Conservation (phyloP, 2,329 filamentous ascomycete species). For the Aspergillus sp. region DNA sequence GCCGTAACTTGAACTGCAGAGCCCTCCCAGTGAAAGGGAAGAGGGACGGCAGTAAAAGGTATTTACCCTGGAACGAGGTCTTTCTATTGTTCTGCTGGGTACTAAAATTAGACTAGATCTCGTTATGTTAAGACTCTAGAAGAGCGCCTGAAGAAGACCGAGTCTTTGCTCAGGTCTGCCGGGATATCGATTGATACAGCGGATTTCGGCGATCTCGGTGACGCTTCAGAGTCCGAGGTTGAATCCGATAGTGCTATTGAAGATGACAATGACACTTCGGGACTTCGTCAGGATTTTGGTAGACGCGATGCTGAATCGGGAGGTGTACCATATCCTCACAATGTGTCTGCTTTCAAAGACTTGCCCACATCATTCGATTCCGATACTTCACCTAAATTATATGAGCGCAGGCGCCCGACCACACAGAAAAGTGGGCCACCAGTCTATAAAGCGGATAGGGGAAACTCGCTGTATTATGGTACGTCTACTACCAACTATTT, state of each 20-base stretch:
- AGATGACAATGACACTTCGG: conserved; percentile 43
- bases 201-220: conserved; percentile 41
- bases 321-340: not conserved
- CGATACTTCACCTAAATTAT: conserved; percentile 17
- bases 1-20: conserved; percentile 91
- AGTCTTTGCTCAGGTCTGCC: conserved; percentile 78
- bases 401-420: conserved; percentile 37
- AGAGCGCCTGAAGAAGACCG: conserved; percentile 87
- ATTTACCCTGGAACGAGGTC: conserved; percentile 17
- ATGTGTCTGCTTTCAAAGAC: not conserved
- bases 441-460: conserved; percentile 84
- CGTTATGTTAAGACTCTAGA: conserved; percentile 94
- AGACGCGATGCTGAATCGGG: conserved; percentile 5
- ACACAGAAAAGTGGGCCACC: conserved; percentile 56
- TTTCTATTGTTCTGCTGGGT: not conserved
- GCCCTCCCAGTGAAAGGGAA: conserved; percentile 95
- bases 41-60: conserved; percentile 87
- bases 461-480: conserved; percentile 79
- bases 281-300: conserved; percentile 1
- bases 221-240: conserved; percentile 21
- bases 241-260: conserved; percentile 15
- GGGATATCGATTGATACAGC: conserved; percentile 77
- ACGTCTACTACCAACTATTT: not conserved
- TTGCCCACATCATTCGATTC: not conserved
- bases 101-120: conserved; percentile 55